phyloP scores from a whole-genome alignment of 805 yeast species.

The Wickerhamiella shivajii region DNA sequence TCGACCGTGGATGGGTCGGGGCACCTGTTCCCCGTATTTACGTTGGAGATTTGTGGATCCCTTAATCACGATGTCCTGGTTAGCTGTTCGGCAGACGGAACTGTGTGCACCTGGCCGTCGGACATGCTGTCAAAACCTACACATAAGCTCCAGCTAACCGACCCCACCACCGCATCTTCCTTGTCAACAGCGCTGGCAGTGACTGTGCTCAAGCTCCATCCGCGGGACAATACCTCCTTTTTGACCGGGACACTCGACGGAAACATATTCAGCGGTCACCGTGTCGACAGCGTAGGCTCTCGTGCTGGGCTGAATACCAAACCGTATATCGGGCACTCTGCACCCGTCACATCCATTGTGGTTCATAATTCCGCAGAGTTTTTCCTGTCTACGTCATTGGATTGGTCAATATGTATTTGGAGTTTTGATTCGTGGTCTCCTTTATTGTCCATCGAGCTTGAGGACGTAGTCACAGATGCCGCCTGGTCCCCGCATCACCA shows the following conservation, averaged over 20 bases:
- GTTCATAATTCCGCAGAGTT: constrained; percentile 20
- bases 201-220: constrained; percentile 18
- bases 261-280: constrained; percentile 22
- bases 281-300: constrained; percentile 20
- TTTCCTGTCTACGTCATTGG: constrained; percentile 24
- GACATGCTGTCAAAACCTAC: constrained; percentile 26
- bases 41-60: constrained; percentile 21
- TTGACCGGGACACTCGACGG: constrained; percentile 29
- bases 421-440: constrained; percentile 5
- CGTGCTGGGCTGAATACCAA: constrained; percentile 12
- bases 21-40: constrained; percentile 25
- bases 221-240: constrained; percentile 22
- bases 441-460: constrained; percentile 15
- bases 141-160: constrained; percentile 17
- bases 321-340: constrained; percentile 23
- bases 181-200: constrained; percentile 21
- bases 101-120: constrained; percentile 26
- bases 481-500: constrained; percentile 26
- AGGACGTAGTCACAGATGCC: constrained; percentile 26
- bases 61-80: constrained; percentile 21
- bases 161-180: constrained; percentile 15
- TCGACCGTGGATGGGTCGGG: constrained; percentile 23
- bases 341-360: constrained; percentile 24
- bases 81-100: constrained; percentile 26
- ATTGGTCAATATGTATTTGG: constrained; percentile 29